These are phyloP conservation scores for Suhomyces pyralidae DNA, from an alignment of 805 yeast genomes.

Conservation along the genomic window DNA sequence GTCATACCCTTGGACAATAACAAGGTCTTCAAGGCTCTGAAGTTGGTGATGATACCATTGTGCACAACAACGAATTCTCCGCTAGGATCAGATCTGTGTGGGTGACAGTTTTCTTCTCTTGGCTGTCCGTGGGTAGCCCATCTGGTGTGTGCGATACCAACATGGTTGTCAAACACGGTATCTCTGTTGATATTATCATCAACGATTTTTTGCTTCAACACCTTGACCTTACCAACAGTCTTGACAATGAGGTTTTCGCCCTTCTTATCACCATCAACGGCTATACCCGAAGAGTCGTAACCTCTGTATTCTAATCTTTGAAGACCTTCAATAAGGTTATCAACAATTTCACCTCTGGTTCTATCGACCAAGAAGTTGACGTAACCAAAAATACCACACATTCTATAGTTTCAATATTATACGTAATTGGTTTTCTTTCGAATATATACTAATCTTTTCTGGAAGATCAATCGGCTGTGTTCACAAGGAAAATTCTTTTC, in stretches of 20 bases:
- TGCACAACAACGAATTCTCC: conserved; percentile 92
- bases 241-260: conserved; percentile 72
- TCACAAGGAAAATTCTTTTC: neutral
- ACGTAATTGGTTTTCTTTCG: neutral
- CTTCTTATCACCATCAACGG: conserved; percentile 83
- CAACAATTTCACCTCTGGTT: conserved; percentile 88
- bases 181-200: conserved; percentile 51
- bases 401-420: neutral
- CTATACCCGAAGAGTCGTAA: conserved; percentile 95
- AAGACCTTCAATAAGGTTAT: conserved; percentile 82
- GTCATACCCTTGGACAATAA: conserved; percentile 72
- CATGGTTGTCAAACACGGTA: conserved; percentile 75
- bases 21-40: conserved; percentile 83
- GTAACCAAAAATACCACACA: conserved; percentile 95
- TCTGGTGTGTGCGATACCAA: conserved; percentile 98
- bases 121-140: conserved; percentile 99
- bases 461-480: neutral
- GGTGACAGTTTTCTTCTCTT: conserved; percentile 83
- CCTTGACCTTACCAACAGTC: conserved; percentile 88
- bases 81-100: conserved; percentile 81
- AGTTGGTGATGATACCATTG: conserved; percentile 97
- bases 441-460: neutral
- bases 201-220: conserved; percentile 65
- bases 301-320: conserved; percentile 94
- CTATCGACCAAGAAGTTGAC: conserved; percentile 92